phyloP scores from a whole-genome alignment of 805 yeast genomes.

The Nakazawaea anatomiae region DNA sequence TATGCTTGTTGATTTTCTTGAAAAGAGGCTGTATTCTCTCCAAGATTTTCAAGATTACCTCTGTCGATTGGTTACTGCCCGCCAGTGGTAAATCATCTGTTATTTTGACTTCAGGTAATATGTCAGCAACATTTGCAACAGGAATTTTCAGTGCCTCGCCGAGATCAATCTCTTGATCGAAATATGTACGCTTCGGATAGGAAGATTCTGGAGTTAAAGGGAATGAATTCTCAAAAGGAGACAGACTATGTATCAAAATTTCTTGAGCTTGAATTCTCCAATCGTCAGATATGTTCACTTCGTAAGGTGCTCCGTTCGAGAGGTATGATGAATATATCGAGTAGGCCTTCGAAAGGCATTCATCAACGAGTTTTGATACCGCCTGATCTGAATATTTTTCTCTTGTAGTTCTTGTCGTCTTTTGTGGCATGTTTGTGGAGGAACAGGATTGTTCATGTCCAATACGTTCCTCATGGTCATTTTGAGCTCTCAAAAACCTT shows the following conservation, averaged over 20 bases:
- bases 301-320: constrained; percentile 60
- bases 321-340: constrained; percentile 62
- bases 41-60: constrained; percentile 26
- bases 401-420: constrained; percentile 10
- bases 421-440: too few relatives aligned
- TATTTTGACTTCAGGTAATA: too few relatives aligned
- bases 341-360: constrained; percentile 56
- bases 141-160: neutral
- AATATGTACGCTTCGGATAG: neutral
- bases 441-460: too few relatives aligned
- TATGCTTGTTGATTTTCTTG: constrained; percentile 40
- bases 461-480: constrained; percentile 4
- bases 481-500: constrained; percentile 28
- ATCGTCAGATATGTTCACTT: constrained; percentile 59
- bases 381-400: constrained; percentile 21
- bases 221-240: constrained; percentile 22
- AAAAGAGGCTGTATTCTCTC: constrained; percentile 36
- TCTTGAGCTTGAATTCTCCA: constrained; percentile 38
- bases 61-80: neutral
- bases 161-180: neutral
- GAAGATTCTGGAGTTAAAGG: neutral
- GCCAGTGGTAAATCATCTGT: too few relatives aligned
- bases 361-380: constrained; percentile 37
- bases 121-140: too few relatives aligned
- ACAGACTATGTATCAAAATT: constrained; percentile 31